Conservation (phyloP, 805 yeast species). For the Cyberlindnera subsufficiens region DNA sequence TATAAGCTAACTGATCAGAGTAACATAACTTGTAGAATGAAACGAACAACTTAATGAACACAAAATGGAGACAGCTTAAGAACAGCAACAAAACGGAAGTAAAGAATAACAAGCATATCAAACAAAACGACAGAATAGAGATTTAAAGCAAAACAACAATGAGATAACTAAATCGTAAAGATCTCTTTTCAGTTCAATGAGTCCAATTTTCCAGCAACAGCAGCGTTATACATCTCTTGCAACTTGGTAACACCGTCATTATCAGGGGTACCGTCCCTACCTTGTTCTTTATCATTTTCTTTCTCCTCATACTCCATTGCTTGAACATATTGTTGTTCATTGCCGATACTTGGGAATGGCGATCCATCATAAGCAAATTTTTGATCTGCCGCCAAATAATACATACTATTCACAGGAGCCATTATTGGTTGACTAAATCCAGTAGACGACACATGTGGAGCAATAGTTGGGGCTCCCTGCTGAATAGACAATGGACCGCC, state of each 20-base stretch:
- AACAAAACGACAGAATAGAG: neutral
- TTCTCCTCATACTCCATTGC: slow-evolving; percentile 1
- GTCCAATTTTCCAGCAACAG: slow-evolving; percentile 22
- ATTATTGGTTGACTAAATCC: slow-evolving; percentile 10
- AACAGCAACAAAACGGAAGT: neutral
- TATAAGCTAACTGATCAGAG: neutral
- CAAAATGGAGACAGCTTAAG: neutral
- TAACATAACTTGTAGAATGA: neutral
- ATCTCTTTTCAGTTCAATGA: slow-evolving; percentile 10
- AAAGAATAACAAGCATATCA: neutral
- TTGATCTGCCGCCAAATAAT: slow-evolving; percentile 14
- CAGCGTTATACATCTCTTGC: slow-evolving; percentile 24
- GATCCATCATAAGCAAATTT: slow-evolving; percentile 7
- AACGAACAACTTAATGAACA: no score
- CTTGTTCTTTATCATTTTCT: neutral
- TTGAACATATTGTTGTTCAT: slow-evolving; percentile 6
- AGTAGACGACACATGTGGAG: neutral
- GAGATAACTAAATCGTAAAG: neutral
- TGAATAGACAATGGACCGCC: slow-evolving; percentile 4
- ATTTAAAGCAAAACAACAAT: neutral
- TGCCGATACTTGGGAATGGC: slow-evolving; percentile 1
- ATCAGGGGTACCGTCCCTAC: neutral
- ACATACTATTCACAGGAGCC: slow-evolving; percentile 15
- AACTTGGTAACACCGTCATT: slow-evolving; percentile 14
- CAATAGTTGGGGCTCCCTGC: neutral